These are phyloP conservation scores for Violaceomyces palustris DNA, from an alignment of 1,284 basidiomycete genomes.

Conservation along the genomic window DNA sequence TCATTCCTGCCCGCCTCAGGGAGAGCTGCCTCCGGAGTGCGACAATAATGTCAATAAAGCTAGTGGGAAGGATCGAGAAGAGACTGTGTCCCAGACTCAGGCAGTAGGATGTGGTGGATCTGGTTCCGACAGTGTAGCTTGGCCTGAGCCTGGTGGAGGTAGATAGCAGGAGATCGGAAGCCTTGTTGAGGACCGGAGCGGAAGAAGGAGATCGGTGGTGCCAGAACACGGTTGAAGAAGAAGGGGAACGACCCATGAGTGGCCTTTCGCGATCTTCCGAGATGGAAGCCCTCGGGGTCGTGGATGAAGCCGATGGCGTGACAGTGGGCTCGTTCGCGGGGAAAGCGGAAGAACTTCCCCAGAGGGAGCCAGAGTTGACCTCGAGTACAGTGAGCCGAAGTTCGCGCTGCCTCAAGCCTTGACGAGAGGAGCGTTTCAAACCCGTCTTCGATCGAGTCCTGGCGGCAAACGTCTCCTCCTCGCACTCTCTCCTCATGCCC, in stretches of 20 bases:
- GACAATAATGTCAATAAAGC: slow-evolving; percentile 21
- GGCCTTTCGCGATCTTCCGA: no score
- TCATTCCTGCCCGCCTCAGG: slow-evolving; percentile 15
- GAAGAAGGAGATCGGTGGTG: slow-evolving; percentile 27
- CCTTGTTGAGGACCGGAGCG: slow-evolving; percentile 26
- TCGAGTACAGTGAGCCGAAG: slow-evolving; percentile 29
- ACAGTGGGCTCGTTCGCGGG: not conserved
- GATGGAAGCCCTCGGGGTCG: no score
- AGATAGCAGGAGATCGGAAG: slow-evolving; percentile 23
- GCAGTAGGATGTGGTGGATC: slow-evolving; percentile 19
- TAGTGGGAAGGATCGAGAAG: slow-evolving; percentile 18
- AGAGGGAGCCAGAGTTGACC: slow-evolving; percentile 20
- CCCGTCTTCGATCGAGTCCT: no score
- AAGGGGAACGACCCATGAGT: slow-evolving; percentile 22
- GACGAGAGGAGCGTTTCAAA: slow-evolving; percentile 6
- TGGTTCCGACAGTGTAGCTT: slow-evolving; percentile 23
- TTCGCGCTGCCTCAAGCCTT: slow-evolving; percentile 20
- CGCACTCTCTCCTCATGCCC: slow-evolving; percentile 33
- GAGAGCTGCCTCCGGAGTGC: slow-evolving; percentile 21
- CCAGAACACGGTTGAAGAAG: slow-evolving; percentile 21
- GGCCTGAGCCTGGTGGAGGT: slow-evolving; percentile 22
- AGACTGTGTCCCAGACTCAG: slow-evolving; percentile 21
- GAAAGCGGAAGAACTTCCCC: slow-evolving; percentile 5
- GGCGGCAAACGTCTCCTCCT: slow-evolving; percentile 22
- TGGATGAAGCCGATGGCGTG: slow-evolving; percentile 4